Percentiles rank a stretch among this genome's conserved stretches.
phyloP scores from a whole-genome alignment of 257 asterid genomes.

The Fraxinus americana region DNA sequence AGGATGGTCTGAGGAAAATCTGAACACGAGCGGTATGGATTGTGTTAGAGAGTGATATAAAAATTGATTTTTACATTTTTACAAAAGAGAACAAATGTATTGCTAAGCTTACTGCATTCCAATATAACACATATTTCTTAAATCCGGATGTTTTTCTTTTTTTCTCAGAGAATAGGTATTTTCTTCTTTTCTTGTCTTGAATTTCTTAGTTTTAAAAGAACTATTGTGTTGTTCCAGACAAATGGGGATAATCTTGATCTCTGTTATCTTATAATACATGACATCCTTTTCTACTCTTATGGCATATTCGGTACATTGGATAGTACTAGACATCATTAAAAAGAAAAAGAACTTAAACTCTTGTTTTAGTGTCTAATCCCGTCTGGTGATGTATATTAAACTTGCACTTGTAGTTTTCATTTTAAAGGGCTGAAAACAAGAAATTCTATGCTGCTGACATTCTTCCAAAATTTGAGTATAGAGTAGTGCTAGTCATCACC shows the following conservation, averaged over 20 bases:
- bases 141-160: background rate
- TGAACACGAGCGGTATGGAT: conserved; percentile 8
- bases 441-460: background rate
- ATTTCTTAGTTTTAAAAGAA: background rate
- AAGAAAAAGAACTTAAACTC: too few species aligned
- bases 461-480: background rate
- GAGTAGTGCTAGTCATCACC: background rate
- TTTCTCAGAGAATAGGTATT: background rate
- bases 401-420: background rate
- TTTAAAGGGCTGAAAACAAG: background rate
- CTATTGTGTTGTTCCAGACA: background rate
- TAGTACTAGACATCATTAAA: background rate
- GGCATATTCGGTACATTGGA: background rate
- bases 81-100: background rate
- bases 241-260: background rate
- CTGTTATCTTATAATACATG: background rate
- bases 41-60: conserved; percentile 16
- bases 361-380: background rate
- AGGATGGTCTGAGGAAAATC: background rate
- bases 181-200: background rate
- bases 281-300: background rate
- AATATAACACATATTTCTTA: background rate
- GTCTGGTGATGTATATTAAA: too few species aligned
- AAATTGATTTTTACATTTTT: background rate
- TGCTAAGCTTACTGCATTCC: background rate